A percentile compares a stretch with the other conserved stretches of the same genome.
Evolutionary conservation across 176 grass and related monocot species (phyloP).

Genomic region (Eleusine coracana): DNA sequence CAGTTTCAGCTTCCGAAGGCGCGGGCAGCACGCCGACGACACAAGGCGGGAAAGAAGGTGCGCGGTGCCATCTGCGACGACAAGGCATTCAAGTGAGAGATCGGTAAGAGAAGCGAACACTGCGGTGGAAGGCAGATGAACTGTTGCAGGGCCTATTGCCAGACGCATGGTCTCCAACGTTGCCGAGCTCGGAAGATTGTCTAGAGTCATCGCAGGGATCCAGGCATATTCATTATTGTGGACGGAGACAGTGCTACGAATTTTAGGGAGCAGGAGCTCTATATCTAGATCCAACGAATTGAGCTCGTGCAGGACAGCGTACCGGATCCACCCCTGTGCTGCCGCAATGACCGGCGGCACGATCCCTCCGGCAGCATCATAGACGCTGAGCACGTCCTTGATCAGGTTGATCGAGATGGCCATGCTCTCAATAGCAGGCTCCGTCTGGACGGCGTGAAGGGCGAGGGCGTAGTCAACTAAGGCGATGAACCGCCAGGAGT

Average conservation of each 20-base stretch:
- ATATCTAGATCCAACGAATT: background rate
- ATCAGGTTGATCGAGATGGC: background rate
- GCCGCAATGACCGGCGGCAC: background rate
- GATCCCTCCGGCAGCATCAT: too few species aligned
- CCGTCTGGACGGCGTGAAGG: background rate
- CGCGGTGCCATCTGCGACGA: background rate
- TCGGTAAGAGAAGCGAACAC: background rate
- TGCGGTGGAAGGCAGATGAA: background rate
- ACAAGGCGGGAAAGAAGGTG: background rate
- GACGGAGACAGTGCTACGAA: too few species aligned
- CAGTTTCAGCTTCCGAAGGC: background rate
- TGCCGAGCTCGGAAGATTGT: background rate
- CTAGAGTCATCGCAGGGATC: too few species aligned
- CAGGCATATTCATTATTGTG: too few species aligned
- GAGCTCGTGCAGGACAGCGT: background rate
- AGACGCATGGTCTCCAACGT: background rate
- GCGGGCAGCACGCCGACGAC: constrained; percentile 5
- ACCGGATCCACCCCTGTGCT: background rate
- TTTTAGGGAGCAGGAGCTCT: background rate
- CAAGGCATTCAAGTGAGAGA: background rate
- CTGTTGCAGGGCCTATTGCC: rapidly evolving
- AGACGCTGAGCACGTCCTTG: background rate
- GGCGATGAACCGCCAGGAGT: background rate
- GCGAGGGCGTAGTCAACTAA: background rate
- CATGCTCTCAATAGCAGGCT: background rate